A percentile compares a stretch with the other conserved stretches of the same genome.
phyloP scores from a whole-genome alignment of 345 rosid species.

The Populus ilicifolia region DNA sequence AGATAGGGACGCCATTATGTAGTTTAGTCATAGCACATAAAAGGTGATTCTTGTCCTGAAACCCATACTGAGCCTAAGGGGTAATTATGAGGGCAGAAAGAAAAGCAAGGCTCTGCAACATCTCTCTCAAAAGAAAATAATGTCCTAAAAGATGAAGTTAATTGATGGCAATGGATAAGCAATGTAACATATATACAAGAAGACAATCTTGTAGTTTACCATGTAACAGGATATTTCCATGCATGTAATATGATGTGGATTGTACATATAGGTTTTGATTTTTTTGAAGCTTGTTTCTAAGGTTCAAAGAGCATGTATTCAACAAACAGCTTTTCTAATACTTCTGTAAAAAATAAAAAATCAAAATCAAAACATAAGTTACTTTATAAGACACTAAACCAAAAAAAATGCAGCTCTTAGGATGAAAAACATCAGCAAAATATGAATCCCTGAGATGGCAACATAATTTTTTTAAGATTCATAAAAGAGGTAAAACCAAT shows the following conservation, averaged over 20 bases:
- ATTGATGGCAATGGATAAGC: not conserved
- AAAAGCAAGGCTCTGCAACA: not conserved
- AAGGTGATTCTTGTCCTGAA: not conserved
- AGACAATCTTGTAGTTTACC: not conserved
- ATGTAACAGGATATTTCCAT: not conserved
- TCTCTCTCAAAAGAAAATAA: not conserved
- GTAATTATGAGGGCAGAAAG: not conserved
- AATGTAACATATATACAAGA: not conserved
- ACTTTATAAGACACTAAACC: not conserved
- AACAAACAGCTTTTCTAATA: not conserved
- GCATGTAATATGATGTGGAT: not conserved
- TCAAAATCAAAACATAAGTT: not conserved
- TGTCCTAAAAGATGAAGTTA: not conserved
- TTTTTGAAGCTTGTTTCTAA: not conserved
- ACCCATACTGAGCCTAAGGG: not conserved
- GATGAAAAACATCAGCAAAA: no score
- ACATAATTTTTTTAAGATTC: not conserved
- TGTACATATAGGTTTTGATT: not conserved
- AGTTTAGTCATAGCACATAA: not conserved
- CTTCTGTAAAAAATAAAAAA: no score
- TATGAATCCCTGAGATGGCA: not conserved
- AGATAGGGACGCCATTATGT: not conserved
- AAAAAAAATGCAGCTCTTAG: no score
- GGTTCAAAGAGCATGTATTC: not conserved
- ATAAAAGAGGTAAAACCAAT: not conserved